These are phyloP conservation scores for Candida mattraensis DNA, from an alignment of 805 yeast species.

Conservation along the genomic window DNA sequence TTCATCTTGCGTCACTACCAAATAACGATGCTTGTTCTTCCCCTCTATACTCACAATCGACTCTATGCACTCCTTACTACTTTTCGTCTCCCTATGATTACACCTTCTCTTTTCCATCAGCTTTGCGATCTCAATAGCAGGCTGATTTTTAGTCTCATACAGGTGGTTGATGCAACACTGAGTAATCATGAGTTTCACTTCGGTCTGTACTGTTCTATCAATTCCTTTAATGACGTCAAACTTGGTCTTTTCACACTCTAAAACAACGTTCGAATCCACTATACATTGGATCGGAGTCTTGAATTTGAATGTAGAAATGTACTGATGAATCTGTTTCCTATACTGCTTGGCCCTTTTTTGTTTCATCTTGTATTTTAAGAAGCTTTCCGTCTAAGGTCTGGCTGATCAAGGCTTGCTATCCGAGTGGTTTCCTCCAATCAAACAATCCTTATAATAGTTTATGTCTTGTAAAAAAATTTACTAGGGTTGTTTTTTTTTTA, in stretches of 20 bases:
- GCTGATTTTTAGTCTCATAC: conserved; percentile 68
- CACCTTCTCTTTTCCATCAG: conserved; percentile 89
- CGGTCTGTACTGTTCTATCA: conserved; percentile 78
- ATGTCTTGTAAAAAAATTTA: too few species aligned
- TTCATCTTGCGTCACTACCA: conserved; percentile 81
- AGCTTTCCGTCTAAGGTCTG: too few species aligned
- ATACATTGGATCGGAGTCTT: conserved; percentile 91
- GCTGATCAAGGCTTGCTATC: too few species aligned
- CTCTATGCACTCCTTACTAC: conserved; percentile 71
- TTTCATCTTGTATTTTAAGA: conserved; percentile 85
- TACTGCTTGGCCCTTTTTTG: conserved; percentile 95
- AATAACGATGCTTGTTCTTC: conserved; percentile 84
- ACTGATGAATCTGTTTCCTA: conserved; percentile 87
- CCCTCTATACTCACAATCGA: conserved; percentile 70
- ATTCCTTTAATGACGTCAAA: conserved; percentile 83
- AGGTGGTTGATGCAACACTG: conserved; percentile 92
- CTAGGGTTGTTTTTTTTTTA: too few species aligned
- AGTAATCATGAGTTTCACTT: conserved; percentile 86
- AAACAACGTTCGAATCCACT: conserved; percentile 77
- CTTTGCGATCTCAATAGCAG: conserved; percentile 80
- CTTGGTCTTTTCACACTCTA: conserved; percentile 62
- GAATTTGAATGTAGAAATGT: conserved; percentile 84
- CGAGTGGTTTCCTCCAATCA: too few species aligned
- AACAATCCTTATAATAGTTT: too few species aligned
- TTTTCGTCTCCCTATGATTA: conserved; percentile 59